These are phyloP conservation scores for Pseudogymnoascus sp. DNA, from an alignment of 2,329 filamentous ascomycete species.

Conservation along the genomic window DNA sequence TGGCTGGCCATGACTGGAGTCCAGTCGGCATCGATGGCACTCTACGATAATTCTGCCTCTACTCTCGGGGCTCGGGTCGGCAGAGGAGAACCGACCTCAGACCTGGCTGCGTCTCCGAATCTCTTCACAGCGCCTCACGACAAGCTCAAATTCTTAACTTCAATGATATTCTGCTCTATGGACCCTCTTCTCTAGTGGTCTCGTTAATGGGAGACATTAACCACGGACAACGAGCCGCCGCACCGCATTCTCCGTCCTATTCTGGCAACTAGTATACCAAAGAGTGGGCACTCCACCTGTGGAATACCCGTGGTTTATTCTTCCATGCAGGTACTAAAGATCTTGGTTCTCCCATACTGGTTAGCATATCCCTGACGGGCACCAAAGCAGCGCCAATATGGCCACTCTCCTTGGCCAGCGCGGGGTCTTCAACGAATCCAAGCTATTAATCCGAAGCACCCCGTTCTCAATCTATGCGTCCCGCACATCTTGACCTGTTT, in stretches of 20 bases:
- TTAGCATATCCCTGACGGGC: background rate
- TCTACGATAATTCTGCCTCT: background rate
- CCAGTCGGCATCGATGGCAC: background rate
- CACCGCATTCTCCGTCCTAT: constrained; percentile 2
- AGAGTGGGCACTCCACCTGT: background rate
- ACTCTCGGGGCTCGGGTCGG: background rate
- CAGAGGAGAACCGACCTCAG: constrained; percentile 1
- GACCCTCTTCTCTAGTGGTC: background rate
- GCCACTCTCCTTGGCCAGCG: background rate
- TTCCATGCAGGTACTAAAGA: constrained; percentile 1
- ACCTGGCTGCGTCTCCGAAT: background rate
- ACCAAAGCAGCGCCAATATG: background rate
- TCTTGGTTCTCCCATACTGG: background rate
- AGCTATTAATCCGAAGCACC: constrained; percentile 3
- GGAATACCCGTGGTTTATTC: background rate
- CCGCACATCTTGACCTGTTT: background rate
- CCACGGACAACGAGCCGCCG: constrained; percentile 4
- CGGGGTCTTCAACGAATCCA: background rate
- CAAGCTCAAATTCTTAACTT: background rate
- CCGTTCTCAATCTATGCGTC: background rate
- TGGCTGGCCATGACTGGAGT: background rate
- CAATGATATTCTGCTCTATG: background rate
- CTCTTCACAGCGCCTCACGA: background rate
- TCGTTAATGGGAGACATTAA: background rate
- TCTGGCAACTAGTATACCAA: background rate